A percentile compares a stretch with the other conserved stretches of the same genome.
Conservation (phyloP, 495 filamentous ascomycete species). For the Haplographium delicatum region DNA sequence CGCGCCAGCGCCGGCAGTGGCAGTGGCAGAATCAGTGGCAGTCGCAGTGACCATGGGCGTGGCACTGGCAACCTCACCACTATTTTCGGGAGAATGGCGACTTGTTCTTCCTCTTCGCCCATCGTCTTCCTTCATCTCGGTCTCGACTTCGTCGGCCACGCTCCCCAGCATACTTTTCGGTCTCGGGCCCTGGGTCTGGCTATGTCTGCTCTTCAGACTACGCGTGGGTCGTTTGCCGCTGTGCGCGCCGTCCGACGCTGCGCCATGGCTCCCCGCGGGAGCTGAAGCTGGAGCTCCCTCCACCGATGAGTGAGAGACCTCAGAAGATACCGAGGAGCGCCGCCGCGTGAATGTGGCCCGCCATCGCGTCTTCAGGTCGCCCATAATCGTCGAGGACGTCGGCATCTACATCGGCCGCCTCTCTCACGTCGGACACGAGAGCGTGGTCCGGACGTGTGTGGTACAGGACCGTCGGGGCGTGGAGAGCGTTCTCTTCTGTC, state of each 20-base stretch:
- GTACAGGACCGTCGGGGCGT: neutral
- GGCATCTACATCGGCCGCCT: no score
- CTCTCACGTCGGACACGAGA: no score
- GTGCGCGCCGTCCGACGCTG: slow-evolving; percentile 1
- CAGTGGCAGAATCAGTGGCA: no score
- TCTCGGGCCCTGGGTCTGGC: neutral
- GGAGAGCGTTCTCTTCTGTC: neutral
- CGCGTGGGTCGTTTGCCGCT: no score
- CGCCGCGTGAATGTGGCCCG: slow-evolving; percentile 43
- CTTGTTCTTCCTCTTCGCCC: neutral
- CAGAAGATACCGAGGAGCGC: slow-evolving; percentile 34
- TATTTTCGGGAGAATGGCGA: neutral
- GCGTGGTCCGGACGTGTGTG: neutral
- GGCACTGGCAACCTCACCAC: no score
- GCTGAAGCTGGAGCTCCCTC: slow-evolving; percentile 3
- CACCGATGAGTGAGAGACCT: slow-evolving; percentile 28
- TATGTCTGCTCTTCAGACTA: neutral
- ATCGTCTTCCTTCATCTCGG: neutral
- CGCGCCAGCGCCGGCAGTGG: no score
- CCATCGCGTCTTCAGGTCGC: slow-evolving; percentile 41
- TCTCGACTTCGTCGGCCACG: neutral
- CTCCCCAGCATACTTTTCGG: neutral
- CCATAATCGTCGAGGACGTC: slow-evolving; percentile 30
- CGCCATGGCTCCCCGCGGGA: neutral
- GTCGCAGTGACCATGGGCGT: no score